Evolutionary conservation across 768 basidiomycete genomes (phyloP).

Genomic region (Nevesoporus exiguus): DNA sequence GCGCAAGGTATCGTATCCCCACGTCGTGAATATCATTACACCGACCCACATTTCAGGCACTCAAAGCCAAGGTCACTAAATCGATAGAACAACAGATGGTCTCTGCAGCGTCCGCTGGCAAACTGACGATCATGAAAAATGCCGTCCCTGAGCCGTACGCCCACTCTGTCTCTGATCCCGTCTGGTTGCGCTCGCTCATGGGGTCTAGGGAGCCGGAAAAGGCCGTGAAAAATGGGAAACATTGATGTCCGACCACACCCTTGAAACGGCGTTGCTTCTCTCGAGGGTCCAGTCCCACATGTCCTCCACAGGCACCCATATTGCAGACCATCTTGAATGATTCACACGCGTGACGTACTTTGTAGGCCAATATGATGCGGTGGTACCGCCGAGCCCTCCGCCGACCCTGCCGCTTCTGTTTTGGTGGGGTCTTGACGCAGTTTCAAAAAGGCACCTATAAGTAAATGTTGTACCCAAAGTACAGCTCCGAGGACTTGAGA

Average conservation of each 20-base stretch:
- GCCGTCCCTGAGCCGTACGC: conserved; percentile 33
- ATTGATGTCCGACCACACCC: conserved; percentile 11
- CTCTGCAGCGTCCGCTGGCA: conserved; percentile 81
- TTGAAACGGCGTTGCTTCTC: conserved; percentile 5
- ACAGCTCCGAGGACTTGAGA: conserved; percentile 2
- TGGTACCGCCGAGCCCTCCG: background rate
- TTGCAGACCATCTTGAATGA: background rate
- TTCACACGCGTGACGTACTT: background rate
- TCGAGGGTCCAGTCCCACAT: background rate
- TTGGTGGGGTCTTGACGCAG: background rate
- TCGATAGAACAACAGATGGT: conserved; percentile 93
- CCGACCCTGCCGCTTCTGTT: background rate
- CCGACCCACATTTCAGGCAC: conserved; percentile 43
- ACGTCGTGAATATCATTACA: background rate
- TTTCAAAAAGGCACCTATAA: background rate
- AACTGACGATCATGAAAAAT: conserved; percentile 90
- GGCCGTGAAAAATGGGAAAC: conserved; percentile 14
- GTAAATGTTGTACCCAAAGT: background rate
- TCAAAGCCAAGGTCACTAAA: conserved; percentile 88
- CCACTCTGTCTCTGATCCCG: background rate
- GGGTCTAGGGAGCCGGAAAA: conserved; percentile 21
- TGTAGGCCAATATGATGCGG: background rate
- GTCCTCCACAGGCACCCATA: background rate
- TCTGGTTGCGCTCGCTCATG: conserved; percentile 3
- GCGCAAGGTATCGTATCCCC: conserved; percentile 54